Evolutionary conservation across 306 rosid species (phyloP), one percentile per base, ranked within the genome.

Genomic region (Trichosanthes truncata): DNA sequence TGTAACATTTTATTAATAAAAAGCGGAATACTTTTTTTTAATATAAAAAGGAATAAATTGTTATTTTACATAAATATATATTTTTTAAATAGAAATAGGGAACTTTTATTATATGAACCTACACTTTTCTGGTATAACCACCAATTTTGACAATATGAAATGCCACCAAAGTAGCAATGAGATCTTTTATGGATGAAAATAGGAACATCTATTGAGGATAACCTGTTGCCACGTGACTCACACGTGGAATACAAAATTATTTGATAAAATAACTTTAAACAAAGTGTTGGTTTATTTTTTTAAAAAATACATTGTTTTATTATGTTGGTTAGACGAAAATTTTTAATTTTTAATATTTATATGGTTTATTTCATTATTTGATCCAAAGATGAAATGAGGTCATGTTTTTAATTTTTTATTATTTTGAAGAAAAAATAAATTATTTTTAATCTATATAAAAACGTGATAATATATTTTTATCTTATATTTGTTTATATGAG

Each of bases 111-210:
- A 72, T 72, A 72, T 23, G 77, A 72, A 46, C 14, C 1, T 7
- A 14, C 23, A 72, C 77, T 72, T 26, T 72, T 41, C 5, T 26
- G 57, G 77, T 72, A 72, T 26, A 72, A 46, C 23, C 59, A 72
- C 77, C 41, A 45, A 48, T 72, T 46, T 72, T 46, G 77, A 46
- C 25, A 72, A 71, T 33, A 29, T 72, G 59, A 72, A 72, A 72
- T 46, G 23, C 15, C 26, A 46, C n/a, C 40, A 46, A 72, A 72
- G 38, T 25, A 46, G 41, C 53, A 41, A 69, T 6, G 35, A 41
- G 10, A 69, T 69, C 53, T 69, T 69, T 69, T 69, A 69, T 14
- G 76, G 53, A 36, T 41, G 76, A 21, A 69, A 69, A 69, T 69
- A 69, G 76, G 35, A 69, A 21, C 10, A 69, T 69, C 41, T 69